Evolutionary conservation across 2,329 filamentous ascomycete species (phyloP).

Genomic region (Shiraia sp.): DNA sequence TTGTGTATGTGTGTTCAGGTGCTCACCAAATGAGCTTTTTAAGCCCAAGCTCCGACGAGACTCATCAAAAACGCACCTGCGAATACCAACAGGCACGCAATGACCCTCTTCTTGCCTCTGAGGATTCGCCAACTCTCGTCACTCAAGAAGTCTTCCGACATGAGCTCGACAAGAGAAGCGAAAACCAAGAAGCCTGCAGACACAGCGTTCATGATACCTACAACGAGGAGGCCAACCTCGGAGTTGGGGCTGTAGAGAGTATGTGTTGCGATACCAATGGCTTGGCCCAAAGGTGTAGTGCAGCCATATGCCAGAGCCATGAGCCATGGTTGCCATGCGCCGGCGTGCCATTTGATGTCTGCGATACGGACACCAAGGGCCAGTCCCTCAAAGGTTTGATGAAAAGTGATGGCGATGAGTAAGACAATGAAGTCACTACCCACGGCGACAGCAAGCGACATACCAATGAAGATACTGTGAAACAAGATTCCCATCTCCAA

Average conservation of each 20-base stretch:
- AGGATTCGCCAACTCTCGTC: slow-evolving; percentile 74
- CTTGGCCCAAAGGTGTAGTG: slow-evolving; percentile 77
- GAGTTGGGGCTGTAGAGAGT: slow-evolving; percentile 79
- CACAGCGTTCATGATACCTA: slow-evolving; percentile 86
- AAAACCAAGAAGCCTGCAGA: slow-evolving; percentile 80
- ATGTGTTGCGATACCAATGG: slow-evolving; percentile 77
- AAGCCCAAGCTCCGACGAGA: slow-evolving; percentile 73
- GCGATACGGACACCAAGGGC: slow-evolving; percentile 85
- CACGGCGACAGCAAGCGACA: slow-evolving; percentile 61
- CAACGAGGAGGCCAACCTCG: slow-evolving; percentile 75
- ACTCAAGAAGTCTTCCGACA: slow-evolving; percentile 81
- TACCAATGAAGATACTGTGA: slow-evolving; percentile 65
- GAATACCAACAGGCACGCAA: slow-evolving; percentile 67
- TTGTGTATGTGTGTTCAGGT: no score
- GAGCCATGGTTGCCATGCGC: slow-evolving; percentile 58
- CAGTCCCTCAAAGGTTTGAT: slow-evolving; percentile 84
- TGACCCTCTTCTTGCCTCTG: slow-evolving; percentile 62
- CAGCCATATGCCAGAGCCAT: slow-evolving; percentile 78
- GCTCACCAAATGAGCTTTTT: slow-evolving; percentile 3
- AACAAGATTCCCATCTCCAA: slow-evolving; percentile 66
- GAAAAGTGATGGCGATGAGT: slow-evolving; percentile 64
- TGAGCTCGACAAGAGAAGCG: slow-evolving; percentile 79
- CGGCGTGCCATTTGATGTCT: slow-evolving; percentile 61
- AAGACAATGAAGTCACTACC: slow-evolving; percentile 58
- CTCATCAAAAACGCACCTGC: slow-evolving; percentile 71